Conservation (phyloP, 2,329 filamentous ascomycete genomes). For the Thyridium curvatum region DNA sequence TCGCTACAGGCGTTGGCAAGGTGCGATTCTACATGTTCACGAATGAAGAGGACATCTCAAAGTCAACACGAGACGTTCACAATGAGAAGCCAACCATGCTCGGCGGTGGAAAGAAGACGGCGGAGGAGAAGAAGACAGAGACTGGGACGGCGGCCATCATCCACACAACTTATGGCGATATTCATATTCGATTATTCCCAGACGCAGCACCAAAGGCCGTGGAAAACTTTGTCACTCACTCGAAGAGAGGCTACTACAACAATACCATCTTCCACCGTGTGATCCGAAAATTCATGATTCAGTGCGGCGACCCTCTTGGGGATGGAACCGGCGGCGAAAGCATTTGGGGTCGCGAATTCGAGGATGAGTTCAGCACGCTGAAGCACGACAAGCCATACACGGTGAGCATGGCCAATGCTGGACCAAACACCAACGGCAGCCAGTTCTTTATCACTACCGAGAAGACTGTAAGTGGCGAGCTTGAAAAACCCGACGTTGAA, state of each 20-base stretch:
- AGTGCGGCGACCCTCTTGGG: slow-evolving; percentile 75
- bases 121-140: slow-evolving; percentile 57
- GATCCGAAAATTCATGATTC: slow-evolving; percentile 98
- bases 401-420: slow-evolving; percentile 95
- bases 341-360: slow-evolving; percentile 89
- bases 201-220: slow-evolving; percentile 90
- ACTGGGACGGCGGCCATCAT: slow-evolving; percentile 75
- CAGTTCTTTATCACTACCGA: slow-evolving; percentile 99
- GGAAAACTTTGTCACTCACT: slow-evolving; percentile 94
- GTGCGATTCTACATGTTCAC: slow-evolving; percentile 98
- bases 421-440: slow-evolving; percentile 88
- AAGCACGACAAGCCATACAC: slow-evolving; percentile 96
- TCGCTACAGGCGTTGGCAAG: slow-evolving; percentile 79
- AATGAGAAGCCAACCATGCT: slow-evolving; percentile 82
- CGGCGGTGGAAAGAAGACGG: slow-evolving; percentile 47
- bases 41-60: slow-evolving; percentile 77
- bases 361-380: slow-evolving; percentile 86
- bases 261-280: slow-evolving; percentile 95
- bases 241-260: slow-evolving; percentile 90
- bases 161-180: slow-evolving; percentile 91
- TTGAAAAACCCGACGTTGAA: no score
- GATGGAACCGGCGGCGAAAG: slow-evolving; percentile 87
- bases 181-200: slow-evolving; percentile 87
- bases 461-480: slow-evolving; percentile 62
- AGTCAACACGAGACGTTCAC: slow-evolving; percentile 81